phyloP scores from a whole-genome alignment of 1,284 basidiomycete genomes.

The Xerocomus tenax region DNA sequence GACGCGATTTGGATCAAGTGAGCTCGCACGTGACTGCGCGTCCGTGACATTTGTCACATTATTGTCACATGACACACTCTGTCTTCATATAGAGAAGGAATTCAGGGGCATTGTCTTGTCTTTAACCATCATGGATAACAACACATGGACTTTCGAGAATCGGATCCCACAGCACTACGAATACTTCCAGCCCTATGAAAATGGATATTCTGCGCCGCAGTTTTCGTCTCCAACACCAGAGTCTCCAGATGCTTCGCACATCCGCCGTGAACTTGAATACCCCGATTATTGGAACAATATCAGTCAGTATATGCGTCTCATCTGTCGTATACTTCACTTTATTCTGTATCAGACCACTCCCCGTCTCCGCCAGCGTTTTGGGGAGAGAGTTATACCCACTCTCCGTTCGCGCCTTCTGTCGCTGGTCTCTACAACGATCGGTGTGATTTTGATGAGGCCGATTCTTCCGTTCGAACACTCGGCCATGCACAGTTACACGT shows the following conservation, averaged over 20 bases:
- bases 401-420: constrained; percentile 5
- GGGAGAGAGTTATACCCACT: constrained; percentile 2
- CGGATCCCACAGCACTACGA: background rate
- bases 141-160: background rate
- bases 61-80: constrained; percentile 12
- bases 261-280: constrained; percentile 4
- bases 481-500: background rate
- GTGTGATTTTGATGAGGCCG: background rate
- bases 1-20: constrained; percentile 7
- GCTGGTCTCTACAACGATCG: background rate
- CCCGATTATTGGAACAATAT: constrained; percentile 27
- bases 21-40: constrained; percentile 21
- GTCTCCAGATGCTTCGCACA: constrained; percentile 3
- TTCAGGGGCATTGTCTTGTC: constrained; percentile 2
- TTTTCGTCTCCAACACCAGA: constrained; percentile 8
- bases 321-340: background rate
- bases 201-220: background rate
- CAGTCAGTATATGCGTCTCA: constrained; percentile 45
- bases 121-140: constrained; percentile 15
- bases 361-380: constrained; percentile 33
- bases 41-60: constrained; percentile 14
- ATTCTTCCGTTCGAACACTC: background rate
- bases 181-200: background rate
- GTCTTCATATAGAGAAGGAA: too few species aligned
- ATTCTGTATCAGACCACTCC: constrained; percentile 29